Evolutionary conservation across 257 asterid genomes (phyloP).

Genomic region (Solanum chaucha): DNA sequence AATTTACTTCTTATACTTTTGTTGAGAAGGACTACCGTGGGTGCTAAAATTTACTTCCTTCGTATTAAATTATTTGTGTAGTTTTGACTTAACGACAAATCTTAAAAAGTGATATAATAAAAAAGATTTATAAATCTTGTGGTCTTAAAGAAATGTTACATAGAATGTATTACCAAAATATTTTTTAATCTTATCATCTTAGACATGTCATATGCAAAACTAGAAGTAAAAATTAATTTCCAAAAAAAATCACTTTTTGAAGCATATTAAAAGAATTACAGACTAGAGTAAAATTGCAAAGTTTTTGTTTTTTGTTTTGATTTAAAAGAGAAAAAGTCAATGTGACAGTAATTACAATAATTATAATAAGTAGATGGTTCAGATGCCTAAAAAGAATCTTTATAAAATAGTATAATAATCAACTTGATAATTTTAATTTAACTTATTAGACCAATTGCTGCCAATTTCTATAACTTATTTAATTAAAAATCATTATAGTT

Average conservation of each 20-base stretch:
- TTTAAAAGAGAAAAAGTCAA: neutral
- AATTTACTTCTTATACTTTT: no score
- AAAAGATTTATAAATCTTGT: no score
- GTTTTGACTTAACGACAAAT: no score
- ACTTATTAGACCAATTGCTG: neutral
- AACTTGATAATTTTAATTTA: neutral
- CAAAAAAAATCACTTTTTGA: no score
- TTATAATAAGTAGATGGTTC: neutral
- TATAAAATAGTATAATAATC: neutral
- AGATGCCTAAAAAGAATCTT: neutral
- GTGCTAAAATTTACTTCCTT: neutral
- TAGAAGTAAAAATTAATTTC: neutral
- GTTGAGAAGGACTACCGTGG: neutral
- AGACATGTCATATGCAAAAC: no score
- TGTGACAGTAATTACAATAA: neutral
- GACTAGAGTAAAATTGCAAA: no score
- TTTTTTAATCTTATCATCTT: no score
- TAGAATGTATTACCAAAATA: accelerated
- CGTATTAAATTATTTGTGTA: no score
- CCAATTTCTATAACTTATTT: neutral
- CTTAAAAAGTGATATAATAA: no score
- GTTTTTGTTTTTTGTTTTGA: no score
- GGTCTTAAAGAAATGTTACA: neutral
- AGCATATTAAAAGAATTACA: neutral
- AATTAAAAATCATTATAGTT: neutral